Evolutionary conservation across 192 early-diverging fungal genomes (phyloP), one percentile per base, ranked within the genome.

Genomic region (Coemansia sp.): DNA sequence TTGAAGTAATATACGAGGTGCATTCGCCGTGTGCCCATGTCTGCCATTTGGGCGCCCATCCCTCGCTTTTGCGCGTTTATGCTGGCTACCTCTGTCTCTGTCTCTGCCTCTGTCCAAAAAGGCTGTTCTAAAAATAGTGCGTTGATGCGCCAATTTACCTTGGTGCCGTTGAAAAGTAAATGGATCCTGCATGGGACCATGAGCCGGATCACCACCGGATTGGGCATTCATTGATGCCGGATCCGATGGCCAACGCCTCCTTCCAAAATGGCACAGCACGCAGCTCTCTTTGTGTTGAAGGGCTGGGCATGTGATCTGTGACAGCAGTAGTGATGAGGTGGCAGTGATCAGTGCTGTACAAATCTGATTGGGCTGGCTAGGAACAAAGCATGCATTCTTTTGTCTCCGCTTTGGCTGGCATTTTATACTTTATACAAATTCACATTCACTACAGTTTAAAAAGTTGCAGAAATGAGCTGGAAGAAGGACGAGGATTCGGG

Each of bases 401-500:
- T 33, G 2, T 37, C 31, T 55, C 31, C 26, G 2, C 14, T 55
- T 26, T 52, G 10, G 48, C 12, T 13, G 12, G 11, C 23, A 11
- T 21, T 48, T 48, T 3, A 3, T 43, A 2, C 5, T 48, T 48
- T 23, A 18, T 14, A 3, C 31, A 31, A 35, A 5, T 26, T 6
- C 14, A 34, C 10, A 20, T 37, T 58, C 7, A 2, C 14, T 23
- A 33, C 10, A 45, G n/a, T 36, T 58, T 57, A 13, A 31, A 33
- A 5, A 34, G 18, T 36, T 31, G 18, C 42, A 47, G 48, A 58
- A 59, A 83, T 83, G 80, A 77, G 66, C 69, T 72, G 64, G 61
- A 83, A 83, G 37, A 77, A 83, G 66, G 80, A 83, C 47, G 80
- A 83, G 60, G 80, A 83, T 58, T 63, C 66, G 18, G 80, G 80